phyloP scores from a whole-genome alignment of 2,329 filamentous ascomycete genomes.

The Talaromyces sp. region DNA sequence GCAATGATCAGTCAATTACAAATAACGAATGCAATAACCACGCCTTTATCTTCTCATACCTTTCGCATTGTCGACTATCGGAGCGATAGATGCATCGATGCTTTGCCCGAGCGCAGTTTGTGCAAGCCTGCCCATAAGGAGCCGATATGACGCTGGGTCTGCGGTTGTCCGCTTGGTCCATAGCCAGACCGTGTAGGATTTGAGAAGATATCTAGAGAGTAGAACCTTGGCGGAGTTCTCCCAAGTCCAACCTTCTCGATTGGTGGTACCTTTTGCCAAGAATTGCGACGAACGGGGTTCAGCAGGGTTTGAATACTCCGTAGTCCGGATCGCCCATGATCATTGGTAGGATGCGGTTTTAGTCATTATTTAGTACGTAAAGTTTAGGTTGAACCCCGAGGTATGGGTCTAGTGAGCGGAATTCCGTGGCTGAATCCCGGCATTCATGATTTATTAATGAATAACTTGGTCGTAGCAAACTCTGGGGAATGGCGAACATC shows the following conservation, averaged over 20 bases:
- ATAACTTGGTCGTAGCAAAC: too few species aligned
- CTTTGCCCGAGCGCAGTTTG: conserved; percentile 1
- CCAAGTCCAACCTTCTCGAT: not conserved
- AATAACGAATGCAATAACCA: not conserved
- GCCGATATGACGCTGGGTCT: not conserved
- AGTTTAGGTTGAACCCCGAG: not conserved
- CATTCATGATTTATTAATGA: too few species aligned
- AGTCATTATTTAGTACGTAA: too few species aligned
- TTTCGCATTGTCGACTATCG: conserved; percentile 2
- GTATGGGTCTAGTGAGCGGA: not conserved
- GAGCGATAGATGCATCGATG: conserved; percentile 5
- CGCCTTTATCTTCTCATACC: not conserved
- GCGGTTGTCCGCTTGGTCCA: not conserved
- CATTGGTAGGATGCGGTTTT: too few species aligned
- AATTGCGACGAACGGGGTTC: too few species aligned
- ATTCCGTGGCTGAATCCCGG: not conserved
- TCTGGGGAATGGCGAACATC: not conserved
- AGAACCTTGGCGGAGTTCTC: not conserved
- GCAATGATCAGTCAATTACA: not conserved
- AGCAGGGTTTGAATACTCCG: too few species aligned
- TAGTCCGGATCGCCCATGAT: too few species aligned
- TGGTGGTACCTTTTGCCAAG: too few species aligned
- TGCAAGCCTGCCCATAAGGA: conserved; percentile 2
- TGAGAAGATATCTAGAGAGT: too few species aligned
- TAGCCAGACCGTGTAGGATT: not conserved